Conservation (phyloP, 2,329 filamentous ascomycete genomes). For the Pyrenophora graminea region DNA sequence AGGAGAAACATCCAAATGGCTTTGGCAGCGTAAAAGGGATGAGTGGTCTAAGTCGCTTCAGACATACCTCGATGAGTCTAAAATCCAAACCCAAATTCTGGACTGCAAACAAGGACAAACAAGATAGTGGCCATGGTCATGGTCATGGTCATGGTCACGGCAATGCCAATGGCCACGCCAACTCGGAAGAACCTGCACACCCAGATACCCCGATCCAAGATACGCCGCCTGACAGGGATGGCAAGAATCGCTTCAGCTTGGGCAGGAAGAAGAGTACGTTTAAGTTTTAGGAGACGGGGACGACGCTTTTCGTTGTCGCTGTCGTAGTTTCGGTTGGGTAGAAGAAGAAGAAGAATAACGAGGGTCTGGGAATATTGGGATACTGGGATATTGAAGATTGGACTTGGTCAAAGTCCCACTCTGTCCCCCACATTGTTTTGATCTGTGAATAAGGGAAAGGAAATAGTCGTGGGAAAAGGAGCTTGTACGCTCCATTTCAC, state of each 20-base stretch:
- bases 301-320: too few species aligned
- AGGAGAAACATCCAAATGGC: slow-evolving; percentile 43
- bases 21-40: slow-evolving; percentile 38
- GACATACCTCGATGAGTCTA: slow-evolving; percentile 76
- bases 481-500: too few species aligned
- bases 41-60: slow-evolving; percentile 64
- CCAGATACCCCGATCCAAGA: slow-evolving; percentile 39
- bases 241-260: slow-evolving; percentile 70
- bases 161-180: slow-evolving; percentile 26
- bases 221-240: slow-evolving; percentile 59
- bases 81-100: slow-evolving; percentile 75
- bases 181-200: slow-evolving; percentile 19
- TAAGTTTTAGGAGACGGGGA: slow-evolving; percentile 22
- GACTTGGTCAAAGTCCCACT: too few species aligned
- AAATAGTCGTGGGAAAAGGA: too few species aligned
- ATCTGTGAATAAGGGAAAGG: too few species aligned
- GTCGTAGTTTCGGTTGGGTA: too few species aligned
- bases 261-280: slow-evolving; percentile 73
- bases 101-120: slow-evolving; percentile 50
- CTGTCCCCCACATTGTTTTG: too few species aligned
- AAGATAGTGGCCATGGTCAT: slow-evolving; percentile 20
- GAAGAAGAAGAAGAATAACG: too few species aligned
- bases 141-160: slow-evolving; percentile 11
- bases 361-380: too few species aligned
- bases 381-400: too few species aligned